Conservation (phyloP, 2,329 filamentous ascomycete genomes). For the Calcarisporium arbuscula region DNA sequence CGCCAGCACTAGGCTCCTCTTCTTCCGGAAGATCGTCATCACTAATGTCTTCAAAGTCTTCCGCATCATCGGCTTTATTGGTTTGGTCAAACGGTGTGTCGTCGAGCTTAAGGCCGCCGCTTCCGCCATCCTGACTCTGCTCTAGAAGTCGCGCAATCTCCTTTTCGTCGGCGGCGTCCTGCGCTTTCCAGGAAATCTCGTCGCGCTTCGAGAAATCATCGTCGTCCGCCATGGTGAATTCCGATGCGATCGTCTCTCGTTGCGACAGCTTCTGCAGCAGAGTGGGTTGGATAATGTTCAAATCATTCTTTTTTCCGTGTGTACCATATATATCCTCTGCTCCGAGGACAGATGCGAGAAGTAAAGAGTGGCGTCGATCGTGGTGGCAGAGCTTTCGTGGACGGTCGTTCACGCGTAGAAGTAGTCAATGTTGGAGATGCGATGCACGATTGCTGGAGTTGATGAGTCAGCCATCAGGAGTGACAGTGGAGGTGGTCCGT, state of each 20-base stretch:
- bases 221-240: slow-evolving; percentile 27
- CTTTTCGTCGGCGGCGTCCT: slow-evolving; percentile 43
- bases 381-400: too few species aligned
- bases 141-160: slow-evolving; percentile 39
- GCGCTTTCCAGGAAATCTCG: slow-evolving; percentile 31
- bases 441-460: too few species aligned
- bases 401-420: too few species aligned
- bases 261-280: slow-evolving; percentile 17
- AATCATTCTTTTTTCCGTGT: slow-evolving; percentile 22
- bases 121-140: slow-evolving; percentile 32
- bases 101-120: slow-evolving; percentile 36
- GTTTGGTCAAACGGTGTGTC: slow-evolving; percentile 49
- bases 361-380: too few species aligned
- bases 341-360: too few species aligned
- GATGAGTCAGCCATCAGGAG: too few species aligned
- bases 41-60: slow-evolving; percentile 86
- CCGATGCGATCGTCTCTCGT: too few species aligned
- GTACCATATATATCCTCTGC: slow-evolving; percentile 1
- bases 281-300: slow-evolving; percentile 13
- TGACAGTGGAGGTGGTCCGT: too few species aligned
- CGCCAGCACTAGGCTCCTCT: slow-evolving; percentile 46
- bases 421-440: too few species aligned
- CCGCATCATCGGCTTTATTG: slow-evolving; percentile 86
- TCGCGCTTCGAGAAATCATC: slow-evolving; percentile 27
- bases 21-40: slow-evolving; percentile 88